These are phyloP conservation scores for Ophioceras dolichostomum DNA, from an alignment of 2,329 filamentous ascomycete genomes.

Conservation along the genomic window DNA sequence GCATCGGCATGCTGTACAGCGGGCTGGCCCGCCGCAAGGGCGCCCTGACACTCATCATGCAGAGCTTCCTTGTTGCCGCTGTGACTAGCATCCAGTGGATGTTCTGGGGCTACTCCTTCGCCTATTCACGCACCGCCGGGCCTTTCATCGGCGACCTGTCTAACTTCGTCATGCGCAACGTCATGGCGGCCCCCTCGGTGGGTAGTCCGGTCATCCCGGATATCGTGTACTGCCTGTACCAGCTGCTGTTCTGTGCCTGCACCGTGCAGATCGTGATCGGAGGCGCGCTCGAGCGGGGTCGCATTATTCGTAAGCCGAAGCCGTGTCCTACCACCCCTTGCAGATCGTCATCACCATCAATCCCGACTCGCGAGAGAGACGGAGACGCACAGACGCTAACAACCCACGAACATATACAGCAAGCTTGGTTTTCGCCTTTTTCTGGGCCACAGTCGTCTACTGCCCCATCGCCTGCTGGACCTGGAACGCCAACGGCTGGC, in stretches of 20 bases:
- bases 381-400: too few species aligned
- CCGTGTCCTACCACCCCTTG: too few species aligned
- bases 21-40: conserved; percentile 52
- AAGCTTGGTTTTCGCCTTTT: conserved; percentile 50
- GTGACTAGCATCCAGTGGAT: conserved; percentile 44
- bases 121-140: conserved; percentile 46
- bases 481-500: conserved; percentile 56
- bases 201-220: conserved; percentile 45
- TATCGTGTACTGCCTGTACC: conserved; percentile 54
- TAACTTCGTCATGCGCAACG: conserved; percentile 49
- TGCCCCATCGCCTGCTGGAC: conserved; percentile 51
- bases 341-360: too few species aligned
- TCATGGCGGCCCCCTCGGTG: conserved; percentile 46
- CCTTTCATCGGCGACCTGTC: conserved; percentile 51
- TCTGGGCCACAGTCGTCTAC: conserved; percentile 54
- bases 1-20: conserved; percentile 50
- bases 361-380: too few species aligned
- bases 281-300: conserved; percentile 45
- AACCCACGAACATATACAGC: conserved; percentile 9
- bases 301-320: conserved; percentile 41
- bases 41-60: conserved; percentile 48
- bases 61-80: conserved; percentile 44
- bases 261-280: conserved; percentile 55
- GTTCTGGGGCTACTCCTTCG: conserved; percentile 53
- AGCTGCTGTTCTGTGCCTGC: conserved; percentile 48